Evolutionary conservation across 2,329 filamentous ascomycete species (phyloP), one percentile per base, ranked within the genome.

Genomic region (Ceratocystis cubensis): DNA sequence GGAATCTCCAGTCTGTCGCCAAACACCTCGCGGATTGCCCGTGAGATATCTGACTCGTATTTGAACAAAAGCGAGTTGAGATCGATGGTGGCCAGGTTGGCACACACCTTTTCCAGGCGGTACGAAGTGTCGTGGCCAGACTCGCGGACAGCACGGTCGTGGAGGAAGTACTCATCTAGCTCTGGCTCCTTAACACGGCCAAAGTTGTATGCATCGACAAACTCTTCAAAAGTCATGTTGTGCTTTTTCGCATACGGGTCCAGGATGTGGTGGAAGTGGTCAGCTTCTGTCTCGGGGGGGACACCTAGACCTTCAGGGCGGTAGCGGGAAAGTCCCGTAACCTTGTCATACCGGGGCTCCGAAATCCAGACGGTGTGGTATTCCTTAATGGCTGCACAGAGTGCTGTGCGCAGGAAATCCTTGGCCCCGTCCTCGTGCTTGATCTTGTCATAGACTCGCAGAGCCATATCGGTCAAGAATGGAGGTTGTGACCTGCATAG

Each of bases 41-140:
- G 85, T 1, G 89, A 87, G 74, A 99, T 96, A 72, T 99, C 94
- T 37, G 87, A 87, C 77, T 99, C 94, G 73, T 97, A 97, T 77
- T 97, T 97, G 83, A 94, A 99, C 33, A 99, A 79, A 37, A 96
- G 81, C 33, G 91, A 94, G 78, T 99, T 97, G 66, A 97, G 82
- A 73, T 99, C 94, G 68, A 97, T 90, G 0, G 92, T 96, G 10
- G 92, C 94, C 30, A 97, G 80, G 73, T 96, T 85, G 10, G 90
- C 94, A 71, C 89, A 92, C 28, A 95, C 82, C 61, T 85, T 87
- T 76, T 97, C 94, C 22, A 99, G 81, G 20, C 94, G 89, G 76
- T 97, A 97, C 17, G 89, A 89, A 1, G 94, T 99, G 74, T 99
- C 94, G 75, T 99, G 94, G 13, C 94, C 94, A 20, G 93, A 96